Base-by-base conservation (phyloP, 257 asterid genomes). In the Solanum chmielewskii region DNA sequence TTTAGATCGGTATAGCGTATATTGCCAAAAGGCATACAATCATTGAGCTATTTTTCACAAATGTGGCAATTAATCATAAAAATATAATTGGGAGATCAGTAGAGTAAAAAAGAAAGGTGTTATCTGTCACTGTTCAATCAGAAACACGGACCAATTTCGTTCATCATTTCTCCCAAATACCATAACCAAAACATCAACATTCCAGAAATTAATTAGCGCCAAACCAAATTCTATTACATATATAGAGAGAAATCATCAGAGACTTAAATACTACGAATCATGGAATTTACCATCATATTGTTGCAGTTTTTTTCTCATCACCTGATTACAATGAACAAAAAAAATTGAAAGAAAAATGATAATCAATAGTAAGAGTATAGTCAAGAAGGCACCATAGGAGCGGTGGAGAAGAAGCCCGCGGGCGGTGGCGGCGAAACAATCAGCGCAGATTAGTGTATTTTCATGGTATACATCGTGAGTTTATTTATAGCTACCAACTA, bases 251-350 rank as follows among this genome's bases (percentile, higher is more conserved):
- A 89, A 91, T 90, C 95, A 93, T 91, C 94, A 91, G 95, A 93
- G 94, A 91, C 95, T 93, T 91, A 93, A 91, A 91, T 91, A 91
- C 93, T 68, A 90, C 1, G 89, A 93, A 92, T 93, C 95, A 92
- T 86, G 92, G 89, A 49, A 86, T 76, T 87, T 56, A 37, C 82
- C 91, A 68, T 92, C 94, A 92, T 90, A 91, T 92, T 90, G 93
- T 91, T 91, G 92, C 94, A 92, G 93, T 88, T 88, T 29, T 84
- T 92, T 89, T 88, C 92, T 92, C 92, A 74, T 92, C 93, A 92
- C 7, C 12, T 93, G 95, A 91, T 90, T 59, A 77, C 87, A 2
- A 73, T 39, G 39, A 42, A 13, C 5, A 73, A 74, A 6, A 39
- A 39, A 2, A 3, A 7, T 0, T 21, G 7, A 45, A 45, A 45